Evolutionary conservation across 1,139 yeast genomes (phyloP).

Genomic region (Pichiaceae sp.): DNA sequence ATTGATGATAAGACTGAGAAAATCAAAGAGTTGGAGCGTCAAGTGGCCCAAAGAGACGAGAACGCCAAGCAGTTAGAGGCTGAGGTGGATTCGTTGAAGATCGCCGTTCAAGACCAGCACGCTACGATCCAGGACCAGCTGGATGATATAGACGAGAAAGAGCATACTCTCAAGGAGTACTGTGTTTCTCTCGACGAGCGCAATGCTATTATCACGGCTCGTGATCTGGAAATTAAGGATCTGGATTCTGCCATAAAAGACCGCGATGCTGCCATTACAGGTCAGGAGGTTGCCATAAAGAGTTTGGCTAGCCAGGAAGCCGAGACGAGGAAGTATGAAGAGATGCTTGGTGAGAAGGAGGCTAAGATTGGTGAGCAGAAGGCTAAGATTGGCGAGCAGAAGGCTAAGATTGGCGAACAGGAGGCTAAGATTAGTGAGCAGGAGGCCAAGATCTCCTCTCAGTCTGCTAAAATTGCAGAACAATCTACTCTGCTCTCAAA

Average conservation of each 20-base stretch:
- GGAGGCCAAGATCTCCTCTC: not conserved
- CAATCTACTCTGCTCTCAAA: not conserved
- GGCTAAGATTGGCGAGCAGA: not conserved
- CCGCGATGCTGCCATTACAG: no score
- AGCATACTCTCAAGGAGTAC: not conserved
- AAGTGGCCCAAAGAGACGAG: not conserved
- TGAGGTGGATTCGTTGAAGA: not conserved
- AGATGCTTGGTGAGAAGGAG: not conserved
- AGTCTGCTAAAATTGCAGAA: no score
- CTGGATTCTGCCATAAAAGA: no score
- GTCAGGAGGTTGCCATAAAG: no score
- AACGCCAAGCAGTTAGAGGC: not conserved
- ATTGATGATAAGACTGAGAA: conserved; percentile 18
- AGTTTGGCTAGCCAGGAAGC: not conserved
- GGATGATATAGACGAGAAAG: not conserved
- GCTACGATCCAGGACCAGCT: no score
- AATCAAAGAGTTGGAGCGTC: conserved; percentile 24
- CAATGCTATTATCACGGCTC: no score
- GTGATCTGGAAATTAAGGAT: no score
- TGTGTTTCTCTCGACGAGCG: no score
- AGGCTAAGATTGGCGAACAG: not conserved
- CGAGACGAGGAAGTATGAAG: not conserved
- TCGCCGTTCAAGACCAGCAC: not conserved
- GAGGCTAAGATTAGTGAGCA: not conserved
- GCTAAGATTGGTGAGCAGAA: not conserved